Percentiles rank a stretch among this genome's conserved stretches.
Conservation (phyloP, 2,329 filamentous ascomycete species). For the Hypoxylon sp. region DNA sequence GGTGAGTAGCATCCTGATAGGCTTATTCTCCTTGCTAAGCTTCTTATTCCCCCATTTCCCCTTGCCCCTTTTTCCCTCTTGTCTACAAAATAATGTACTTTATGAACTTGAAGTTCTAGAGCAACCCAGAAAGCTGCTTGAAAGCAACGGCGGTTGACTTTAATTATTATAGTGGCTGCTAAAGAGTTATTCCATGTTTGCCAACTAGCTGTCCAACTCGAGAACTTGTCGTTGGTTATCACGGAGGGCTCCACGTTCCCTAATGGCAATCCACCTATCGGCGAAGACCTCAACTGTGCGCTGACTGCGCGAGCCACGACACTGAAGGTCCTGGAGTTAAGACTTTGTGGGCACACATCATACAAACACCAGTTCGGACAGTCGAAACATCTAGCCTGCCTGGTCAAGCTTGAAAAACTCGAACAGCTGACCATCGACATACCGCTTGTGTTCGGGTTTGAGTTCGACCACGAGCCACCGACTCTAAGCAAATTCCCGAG, state of each 20-base stretch:
- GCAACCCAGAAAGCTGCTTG: neutral
- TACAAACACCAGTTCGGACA: conserved; percentile 11
- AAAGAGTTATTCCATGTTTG: conserved; percentile 11
- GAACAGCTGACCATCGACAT: conserved; percentile 21
- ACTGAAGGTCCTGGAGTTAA: conserved; percentile 25
- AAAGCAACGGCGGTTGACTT: neutral
- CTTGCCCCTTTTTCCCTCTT: neutral
- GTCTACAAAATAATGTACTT: neutral
- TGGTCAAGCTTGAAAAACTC: conserved; percentile 10
- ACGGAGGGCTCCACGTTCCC: neutral
- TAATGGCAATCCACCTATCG: neutral
- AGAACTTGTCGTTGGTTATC: conserved; percentile 24
- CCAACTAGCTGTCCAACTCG: conserved; percentile 3
- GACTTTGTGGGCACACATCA: conserved; percentile 6
- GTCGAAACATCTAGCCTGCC: conserved; percentile 1
- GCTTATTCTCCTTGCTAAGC: neutral
- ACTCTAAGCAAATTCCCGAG: conserved; percentile 5
- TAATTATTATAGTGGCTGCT: conserved; percentile 11
- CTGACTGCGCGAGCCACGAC: conserved; percentile 7
- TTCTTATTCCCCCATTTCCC: neutral
- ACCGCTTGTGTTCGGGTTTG: neutral
- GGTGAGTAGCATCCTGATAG: conserved; percentile 9
- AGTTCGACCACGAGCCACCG: neutral
- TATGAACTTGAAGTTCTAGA: neutral
- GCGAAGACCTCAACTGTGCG: conserved; percentile 18